These are phyloP conservation scores for Aureobasidium sp. DNA, from an alignment of 2,329 filamentous ascomycete genomes.

Conservation along the genomic window DNA sequence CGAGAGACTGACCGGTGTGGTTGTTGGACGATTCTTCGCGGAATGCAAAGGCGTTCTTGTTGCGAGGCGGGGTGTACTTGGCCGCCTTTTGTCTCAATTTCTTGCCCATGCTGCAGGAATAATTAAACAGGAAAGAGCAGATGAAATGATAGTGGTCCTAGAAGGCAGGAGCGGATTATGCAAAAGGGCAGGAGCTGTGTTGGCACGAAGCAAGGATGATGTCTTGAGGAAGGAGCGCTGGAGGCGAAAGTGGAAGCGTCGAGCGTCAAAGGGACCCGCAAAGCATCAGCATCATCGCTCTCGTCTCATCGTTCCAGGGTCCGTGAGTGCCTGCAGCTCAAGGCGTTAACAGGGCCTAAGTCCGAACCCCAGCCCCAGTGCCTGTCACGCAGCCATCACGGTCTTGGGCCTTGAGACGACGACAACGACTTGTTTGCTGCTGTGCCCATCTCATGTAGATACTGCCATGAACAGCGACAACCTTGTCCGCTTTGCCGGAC, in stretches of 20 bases:
- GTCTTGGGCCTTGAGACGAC: not conserved
- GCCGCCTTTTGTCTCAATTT: conserved; percentile 8
- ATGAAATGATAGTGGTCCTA: not conserved
- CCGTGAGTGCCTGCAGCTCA: not conserved
- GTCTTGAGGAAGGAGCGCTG: not conserved
- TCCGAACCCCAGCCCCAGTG: not conserved
- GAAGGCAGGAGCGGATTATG: not conserved
- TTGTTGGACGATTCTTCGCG: not conserved
- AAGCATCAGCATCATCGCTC: not conserved
- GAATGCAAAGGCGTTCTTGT: conserved; percentile 7
- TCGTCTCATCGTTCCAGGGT: not conserved
- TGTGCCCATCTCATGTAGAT: conserved; percentile 10
- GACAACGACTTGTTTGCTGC: not conserved
- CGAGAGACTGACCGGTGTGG: not conserved
- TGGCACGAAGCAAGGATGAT: not conserved
- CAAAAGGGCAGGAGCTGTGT: not conserved
- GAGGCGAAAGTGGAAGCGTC: conserved; percentile 2
- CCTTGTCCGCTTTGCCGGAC: conserved; percentile 63
- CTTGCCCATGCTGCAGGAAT: conserved; percentile 1
- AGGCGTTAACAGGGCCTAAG: not conserved
- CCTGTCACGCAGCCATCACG: conserved; percentile 2
- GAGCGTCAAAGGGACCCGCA: not conserved
- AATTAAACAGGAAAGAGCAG: not conserved
- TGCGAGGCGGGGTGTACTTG: conserved; percentile 14
- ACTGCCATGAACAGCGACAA: conserved; percentile 57